Evolutionary conservation across 1,139 yeast genomes (phyloP), one percentile per base, ranked within the genome.

Genomic region (Arxiozyma bovina): DNA sequence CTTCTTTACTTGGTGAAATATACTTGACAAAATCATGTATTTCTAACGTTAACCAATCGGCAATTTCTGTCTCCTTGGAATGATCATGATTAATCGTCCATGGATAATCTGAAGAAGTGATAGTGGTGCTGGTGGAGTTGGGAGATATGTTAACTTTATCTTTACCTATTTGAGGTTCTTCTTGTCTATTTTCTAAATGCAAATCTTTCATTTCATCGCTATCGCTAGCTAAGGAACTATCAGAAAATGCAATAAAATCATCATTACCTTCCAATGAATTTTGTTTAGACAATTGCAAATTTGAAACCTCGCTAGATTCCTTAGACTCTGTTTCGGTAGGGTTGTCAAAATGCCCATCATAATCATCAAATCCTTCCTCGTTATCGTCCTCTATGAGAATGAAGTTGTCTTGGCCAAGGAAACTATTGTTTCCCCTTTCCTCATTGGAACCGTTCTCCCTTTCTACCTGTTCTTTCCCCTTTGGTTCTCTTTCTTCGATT

Each of bases 11-110:
- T 0, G 99, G 99, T 0, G 96, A 87, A 45, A 93, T 84, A 68
- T 90, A 93, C 48, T 83, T 80, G 43, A 88, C 87, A 68, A 91
- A 93, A 65, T 90, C 96, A 61, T 80, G 80, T 63, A 94, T 87
- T 68, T 93, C 99, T 72, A 80, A 76, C 1, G 96, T 87, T 23
- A 93, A 76, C 94, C 96, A 88, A 63, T 87, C 96, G 1, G 93
- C 85, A 38, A 90, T 81, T 61, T 86, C 94, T 64, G 80, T 77
- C 66, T 85, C 89, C 53, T 75, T 79, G 1, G 89, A 82, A 65
- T 86, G 93, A 62, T 85, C 90, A 61, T 83, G 87, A 59, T 84
- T 81, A 55, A 82, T 75, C 41, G 88, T 79, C 96, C 96, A 89
- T 0, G 96, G 96, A 62, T 74, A 87, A 50, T 79, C 78, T 0